Percentiles rank a stretch among this genome's conserved stretches.
These are phyloP conservation scores for Penicillium sp. DNA, from an alignment of 2,329 filamentous ascomycete genomes.

Conservation along the genomic window DNA sequence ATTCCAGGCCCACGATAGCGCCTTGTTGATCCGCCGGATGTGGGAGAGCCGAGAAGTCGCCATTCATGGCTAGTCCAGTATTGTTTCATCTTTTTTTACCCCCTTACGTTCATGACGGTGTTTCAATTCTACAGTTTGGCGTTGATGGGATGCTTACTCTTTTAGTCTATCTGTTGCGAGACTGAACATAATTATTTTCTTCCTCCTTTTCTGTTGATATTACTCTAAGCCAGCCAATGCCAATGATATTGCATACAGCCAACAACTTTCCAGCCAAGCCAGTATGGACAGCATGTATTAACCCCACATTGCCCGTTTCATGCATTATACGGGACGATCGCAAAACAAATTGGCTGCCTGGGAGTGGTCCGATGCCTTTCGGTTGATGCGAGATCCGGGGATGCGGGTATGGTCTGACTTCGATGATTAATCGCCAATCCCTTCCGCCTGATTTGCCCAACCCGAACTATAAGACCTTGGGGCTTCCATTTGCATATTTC, in stretches of 20 bases:
- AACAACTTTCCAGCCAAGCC: too few species aligned
- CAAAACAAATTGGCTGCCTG: constrained; percentile 2
- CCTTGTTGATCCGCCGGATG: constrained; percentile 46
- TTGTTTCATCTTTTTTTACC: constrained; percentile 1
- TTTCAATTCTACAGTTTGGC: constrained; percentile 13
- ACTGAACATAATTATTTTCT: constrained; percentile 2
- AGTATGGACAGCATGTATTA: neutral
- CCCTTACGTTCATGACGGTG: constrained; percentile 20
- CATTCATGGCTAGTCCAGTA: constrained; percentile 32
- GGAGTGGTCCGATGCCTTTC: neutral
- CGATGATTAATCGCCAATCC: constrained; percentile 21
- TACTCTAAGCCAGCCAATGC: constrained; percentile 1
- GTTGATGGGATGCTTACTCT: constrained; percentile 9
- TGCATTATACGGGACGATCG: neutral
- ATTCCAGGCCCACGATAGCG: constrained; percentile 33
- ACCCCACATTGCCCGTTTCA: neutral
- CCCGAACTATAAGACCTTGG: constrained; percentile 4
- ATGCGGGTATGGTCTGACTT: constrained; percentile 6
- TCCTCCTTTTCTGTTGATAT: constrained; percentile 3
- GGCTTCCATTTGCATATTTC: neutral
- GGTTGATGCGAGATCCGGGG: constrained; percentile 3
- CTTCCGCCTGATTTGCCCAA: constrained; percentile 21
- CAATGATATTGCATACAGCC: neutral
- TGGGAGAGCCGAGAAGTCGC: constrained; percentile 48
- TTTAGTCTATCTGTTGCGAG: constrained; percentile 3